Evolutionary conservation across 768 basidiomycete genomes (phyloP).

Genomic region (Pulveroboletus sp.): DNA sequence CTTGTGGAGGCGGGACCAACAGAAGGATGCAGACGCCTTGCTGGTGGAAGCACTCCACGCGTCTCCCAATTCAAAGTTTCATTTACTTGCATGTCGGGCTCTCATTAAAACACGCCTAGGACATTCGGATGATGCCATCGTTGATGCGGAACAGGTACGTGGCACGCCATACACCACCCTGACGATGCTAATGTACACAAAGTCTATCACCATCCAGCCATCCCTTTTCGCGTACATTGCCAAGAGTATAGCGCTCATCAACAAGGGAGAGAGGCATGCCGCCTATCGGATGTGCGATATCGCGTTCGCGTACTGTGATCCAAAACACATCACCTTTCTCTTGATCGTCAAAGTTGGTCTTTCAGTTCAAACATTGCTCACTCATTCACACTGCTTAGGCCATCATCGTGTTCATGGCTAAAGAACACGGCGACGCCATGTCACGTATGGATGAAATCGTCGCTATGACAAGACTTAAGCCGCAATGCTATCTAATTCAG

Average conservation of each 20-base stretch:
- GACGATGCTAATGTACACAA: not conserved
- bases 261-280: not conserved
- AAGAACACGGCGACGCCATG: constrained; percentile 1
- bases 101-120: constrained; percentile 2
- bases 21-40: not conserved
- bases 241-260: not conserved
- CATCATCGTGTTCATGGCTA: constrained; percentile 1
- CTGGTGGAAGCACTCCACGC: not conserved
- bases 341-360: constrained; percentile 6
- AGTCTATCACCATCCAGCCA: constrained; percentile 3
- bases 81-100: constrained; percentile 2
- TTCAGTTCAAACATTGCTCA: not conserved
- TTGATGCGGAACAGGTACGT: constrained; percentile 7
- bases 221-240: constrained; percentile 6
- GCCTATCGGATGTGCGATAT: constrained; percentile 5
- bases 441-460: constrained; percentile 2
- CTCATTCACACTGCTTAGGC: not conserved
- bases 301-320: not conserved
- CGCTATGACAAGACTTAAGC: not conserved
- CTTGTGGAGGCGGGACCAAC: not conserved
- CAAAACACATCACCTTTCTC: not conserved
- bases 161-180: not conserved
- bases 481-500: not conserved
- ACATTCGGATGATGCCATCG: constrained; percentile 2
- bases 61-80: not conserved